These are phyloP conservation scores for Peronosclerospora sorghi DNA, from an alignment of 352 stramenopile species.

Conservation along the genomic window DNA sequence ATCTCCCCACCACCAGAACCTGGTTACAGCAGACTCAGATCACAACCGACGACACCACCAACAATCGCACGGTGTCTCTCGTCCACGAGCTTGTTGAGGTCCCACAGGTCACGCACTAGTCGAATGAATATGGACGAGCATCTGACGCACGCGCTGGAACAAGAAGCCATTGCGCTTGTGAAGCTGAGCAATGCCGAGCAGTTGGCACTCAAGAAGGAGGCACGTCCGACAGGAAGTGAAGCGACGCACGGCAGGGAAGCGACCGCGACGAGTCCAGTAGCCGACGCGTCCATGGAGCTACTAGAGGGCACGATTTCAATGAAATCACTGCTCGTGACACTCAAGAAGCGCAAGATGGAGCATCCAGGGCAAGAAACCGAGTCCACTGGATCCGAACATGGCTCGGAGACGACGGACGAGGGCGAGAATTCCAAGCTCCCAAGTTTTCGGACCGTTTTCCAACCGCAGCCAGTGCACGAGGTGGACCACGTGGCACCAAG, in stretches of 20 bases:
- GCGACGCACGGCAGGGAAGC: neutral
- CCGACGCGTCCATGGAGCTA: constrained; percentile 10
- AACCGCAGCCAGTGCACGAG: constrained; percentile 10
- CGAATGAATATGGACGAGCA: constrained; percentile 50
- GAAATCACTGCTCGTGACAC: constrained; percentile 51
- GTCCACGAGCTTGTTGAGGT: constrained; percentile 8
- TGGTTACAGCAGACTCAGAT: too few relatives aligned
- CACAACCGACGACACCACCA: constrained; percentile 9
- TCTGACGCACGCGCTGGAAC: constrained; percentile 31
- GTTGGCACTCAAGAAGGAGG: too few relatives aligned
- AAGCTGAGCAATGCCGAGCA: constrained; percentile 36
- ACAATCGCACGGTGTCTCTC: constrained; percentile 13
- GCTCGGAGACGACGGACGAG: neutral
- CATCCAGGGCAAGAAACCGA: constrained; percentile 4
- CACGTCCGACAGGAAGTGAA: too few relatives aligned
- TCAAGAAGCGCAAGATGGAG: constrained; percentile 50
- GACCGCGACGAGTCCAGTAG: neutral
- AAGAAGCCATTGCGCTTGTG: constrained; percentile 62
- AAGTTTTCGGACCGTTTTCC: constrained; percentile 58
- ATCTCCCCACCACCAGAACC: too few relatives aligned
- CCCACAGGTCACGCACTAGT: neutral
- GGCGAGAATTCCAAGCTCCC: constrained; percentile 30
- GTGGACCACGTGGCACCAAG: neutral
- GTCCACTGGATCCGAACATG: neutral
- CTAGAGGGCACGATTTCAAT: constrained; percentile 48